Conservation (phyloP, 768 basidiomycete genomes). For the Panellus pusillus region DNA sequence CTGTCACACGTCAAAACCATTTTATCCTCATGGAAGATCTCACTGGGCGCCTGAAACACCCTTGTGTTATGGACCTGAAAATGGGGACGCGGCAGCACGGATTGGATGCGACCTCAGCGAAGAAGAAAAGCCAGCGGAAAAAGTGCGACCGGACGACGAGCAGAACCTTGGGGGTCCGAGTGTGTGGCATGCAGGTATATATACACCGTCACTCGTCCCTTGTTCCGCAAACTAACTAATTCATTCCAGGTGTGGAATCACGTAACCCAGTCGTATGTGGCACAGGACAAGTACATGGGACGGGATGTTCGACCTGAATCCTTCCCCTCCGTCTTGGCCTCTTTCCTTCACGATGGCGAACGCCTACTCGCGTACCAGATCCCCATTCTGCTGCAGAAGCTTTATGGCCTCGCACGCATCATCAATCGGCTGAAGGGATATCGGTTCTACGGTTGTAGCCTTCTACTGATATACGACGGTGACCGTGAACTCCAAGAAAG, state of each 20-base stretch:
- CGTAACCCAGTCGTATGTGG: slow-evolving; percentile 76
- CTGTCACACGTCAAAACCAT: slow-evolving; percentile 86
- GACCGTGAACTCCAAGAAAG: slow-evolving; percentile 84
- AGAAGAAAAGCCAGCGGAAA: slow-evolving; percentile 98
- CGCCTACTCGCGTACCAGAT: slow-evolving; percentile 88
- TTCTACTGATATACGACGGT: slow-evolving; percentile 97
- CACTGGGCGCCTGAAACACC: slow-evolving; percentile 85
- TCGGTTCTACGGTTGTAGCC: slow-evolving; percentile 96
- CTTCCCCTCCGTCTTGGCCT: slow-evolving; percentile 77
- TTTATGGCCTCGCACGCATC: slow-evolving; percentile 92
- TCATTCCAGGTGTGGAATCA: slow-evolving; percentile 85
- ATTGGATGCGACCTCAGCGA: slow-evolving; percentile 85
- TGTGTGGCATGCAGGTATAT: slow-evolving; percentile 98
- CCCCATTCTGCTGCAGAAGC: slow-evolving; percentile 84
- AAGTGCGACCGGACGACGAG: slow-evolving; percentile 98
- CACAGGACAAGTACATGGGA: slow-evolving; percentile 96
- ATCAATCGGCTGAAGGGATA: slow-evolving; percentile 89
- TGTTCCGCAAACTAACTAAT: slow-evolving; percentile 7
- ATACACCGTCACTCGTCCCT: slow-evolving; percentile 8
- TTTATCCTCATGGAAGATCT: slow-evolving; percentile 99
- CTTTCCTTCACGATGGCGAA: slow-evolving; percentile 85
- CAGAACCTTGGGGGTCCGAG: slow-evolving; percentile 82
- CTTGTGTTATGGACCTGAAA: slow-evolving; percentile 97
- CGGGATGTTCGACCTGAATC: slow-evolving; percentile 85
- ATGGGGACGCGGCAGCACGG: slow-evolving; percentile 99